Evolutionary conservation across 1,284 basidiomycete genomes (phyloP).

Genomic region (Coniferiporia sulphurascens): DNA sequence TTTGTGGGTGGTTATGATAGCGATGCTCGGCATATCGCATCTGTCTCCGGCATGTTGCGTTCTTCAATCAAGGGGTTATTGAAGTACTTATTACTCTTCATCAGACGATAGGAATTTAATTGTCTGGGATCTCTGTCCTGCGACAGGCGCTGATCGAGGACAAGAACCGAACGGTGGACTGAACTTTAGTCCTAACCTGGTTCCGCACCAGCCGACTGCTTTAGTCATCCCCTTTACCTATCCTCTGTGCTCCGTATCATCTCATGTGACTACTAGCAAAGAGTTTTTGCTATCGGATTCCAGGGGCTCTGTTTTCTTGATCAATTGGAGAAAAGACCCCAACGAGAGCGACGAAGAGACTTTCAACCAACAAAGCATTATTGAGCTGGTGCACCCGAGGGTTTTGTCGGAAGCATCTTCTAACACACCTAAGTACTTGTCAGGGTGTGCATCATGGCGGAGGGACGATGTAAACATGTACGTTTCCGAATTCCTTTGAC

Average conservation of each 20-base stretch:
- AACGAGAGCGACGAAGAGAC: slow-evolving; percentile 45
- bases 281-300: slow-evolving; percentile 72
- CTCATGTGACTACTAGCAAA: slow-evolving; percentile 69
- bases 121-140: slow-evolving; percentile 74
- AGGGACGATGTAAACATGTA: slow-evolving; percentile 65
- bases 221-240: slow-evolving; percentile 68
- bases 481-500: slow-evolving; percentile 23
- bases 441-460: slow-evolving; percentile 64
- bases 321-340: slow-evolving; percentile 74
- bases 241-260: slow-evolving; percentile 58
- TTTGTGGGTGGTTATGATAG: slow-evolving; percentile 68
- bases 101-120: slow-evolving; percentile 76
- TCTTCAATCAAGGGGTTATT: slow-evolving; percentile 1
- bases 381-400: slow-evolving; percentile 68
- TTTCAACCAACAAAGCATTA: slow-evolving; percentile 55
- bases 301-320: slow-evolving; percentile 64
- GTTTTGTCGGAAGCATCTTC: slow-evolving; percentile 49
- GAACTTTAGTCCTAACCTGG: slow-evolving; percentile 23
- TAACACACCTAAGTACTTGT: slow-evolving; percentile 42
- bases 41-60: slow-evolving; percentile 56
- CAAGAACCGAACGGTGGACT: background rate
- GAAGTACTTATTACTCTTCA: background rate
- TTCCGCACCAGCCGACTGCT: slow-evolving; percentile 57
- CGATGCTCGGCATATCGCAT: slow-evolving; percentile 66
- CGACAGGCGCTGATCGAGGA: background rate